Base-by-base conservation (phyloP, 1,284 basidiomycete species). In the Irpex rosettiformis region DNA sequence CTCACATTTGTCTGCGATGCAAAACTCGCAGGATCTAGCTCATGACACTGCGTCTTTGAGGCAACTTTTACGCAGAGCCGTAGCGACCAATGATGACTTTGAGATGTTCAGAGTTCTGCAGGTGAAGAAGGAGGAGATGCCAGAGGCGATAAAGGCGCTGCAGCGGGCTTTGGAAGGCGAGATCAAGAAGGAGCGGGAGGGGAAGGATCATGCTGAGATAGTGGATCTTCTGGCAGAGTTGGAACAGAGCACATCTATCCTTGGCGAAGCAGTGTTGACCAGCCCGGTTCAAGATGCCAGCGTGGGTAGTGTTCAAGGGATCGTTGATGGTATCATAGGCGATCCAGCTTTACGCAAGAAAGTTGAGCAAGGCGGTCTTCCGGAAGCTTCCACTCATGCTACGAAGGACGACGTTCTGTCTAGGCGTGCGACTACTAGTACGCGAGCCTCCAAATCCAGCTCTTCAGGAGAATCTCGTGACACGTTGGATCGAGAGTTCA, bases 131-230 rank as follows among this genome's bases (percentile, higher is more conserved):
- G 80, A 83, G 51, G 87, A 91, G 70, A 86, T 91, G 77, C 86
- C 87, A 0, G 90, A 92, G 69, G 89, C 89, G 18, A 82, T 90
- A 67, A 89, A 89, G 74, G 86, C 89, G 3, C 77, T 92, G 13
- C 87, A 89, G 70, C 73, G 89, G 25, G 85, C 83, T 21, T 73
- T 90, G 33, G 86, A 89, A 71, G 67, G 68, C 18, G 76, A 80
- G 59, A 70, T 78, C 22, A 78, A 78, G 57, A 69, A 66, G 52
- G 75, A 76, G 60, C 61, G 62, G 49, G 3, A 28, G 1, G 62
- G 54, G 16, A 61, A 60, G 18, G 55, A 52, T n/a, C 53, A 37
- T 52, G 45, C 21, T 11, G 48, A 30, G 28, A 24, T 6, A 24
- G 30, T 33, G 49, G 47, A 21, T 45, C 18, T 18, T 16, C 11